These are phyloP conservation scores for Candida wancherniae DNA, from an alignment of 805 yeast genomes.

Conservation along the genomic window DNA sequence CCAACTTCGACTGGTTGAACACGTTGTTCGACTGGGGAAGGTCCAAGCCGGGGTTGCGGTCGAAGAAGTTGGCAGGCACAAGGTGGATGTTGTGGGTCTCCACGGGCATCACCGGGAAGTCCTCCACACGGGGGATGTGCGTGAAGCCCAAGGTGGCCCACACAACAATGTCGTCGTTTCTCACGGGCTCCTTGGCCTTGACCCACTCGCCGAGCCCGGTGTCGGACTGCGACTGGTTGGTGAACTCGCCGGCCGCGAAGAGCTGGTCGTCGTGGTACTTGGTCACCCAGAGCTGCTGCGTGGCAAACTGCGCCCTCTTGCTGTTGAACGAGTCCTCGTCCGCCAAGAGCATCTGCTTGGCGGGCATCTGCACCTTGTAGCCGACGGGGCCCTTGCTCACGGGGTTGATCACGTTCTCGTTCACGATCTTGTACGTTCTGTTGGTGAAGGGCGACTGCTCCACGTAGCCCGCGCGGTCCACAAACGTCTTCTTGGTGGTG, in stretches of 20 bases:
- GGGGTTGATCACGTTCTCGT: slow-evolving; percentile 67
- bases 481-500: slow-evolving; percentile 53
- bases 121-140: slow-evolving; percentile 78
- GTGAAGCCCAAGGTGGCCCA: slow-evolving; percentile 83
- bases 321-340: slow-evolving; percentile 57
- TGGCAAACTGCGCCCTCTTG: slow-evolving; percentile 70
- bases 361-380: slow-evolving; percentile 69
- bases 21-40: slow-evolving; percentile 65
- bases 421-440: slow-evolving; percentile 70
- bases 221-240: slow-evolving; percentile 70
- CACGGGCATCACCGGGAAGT: slow-evolving; percentile 88
- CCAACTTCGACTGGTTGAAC: slow-evolving; percentile 59
- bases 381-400: slow-evolving; percentile 69
- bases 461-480: slow-evolving; percentile 66
- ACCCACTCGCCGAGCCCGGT: slow-evolving; percentile 73
- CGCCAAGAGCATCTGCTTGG: slow-evolving; percentile 71
- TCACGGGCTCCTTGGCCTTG: slow-evolving; percentile 58
- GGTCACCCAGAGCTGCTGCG: slow-evolving; percentile 79
- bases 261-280: slow-evolving; percentile 68
- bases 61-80: slow-evolving; percentile 70
- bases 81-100: slow-evolving; percentile 65
- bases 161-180: slow-evolving; percentile 71
- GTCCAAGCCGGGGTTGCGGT: slow-evolving; percentile 73
- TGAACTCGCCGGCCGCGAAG: slow-evolving; percentile 81
- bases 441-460: slow-evolving; percentile 74